phyloP scores from a whole-genome alignment of 2,329 filamentous ascomycete species.

The Hymenoscyphus repandus region DNA sequence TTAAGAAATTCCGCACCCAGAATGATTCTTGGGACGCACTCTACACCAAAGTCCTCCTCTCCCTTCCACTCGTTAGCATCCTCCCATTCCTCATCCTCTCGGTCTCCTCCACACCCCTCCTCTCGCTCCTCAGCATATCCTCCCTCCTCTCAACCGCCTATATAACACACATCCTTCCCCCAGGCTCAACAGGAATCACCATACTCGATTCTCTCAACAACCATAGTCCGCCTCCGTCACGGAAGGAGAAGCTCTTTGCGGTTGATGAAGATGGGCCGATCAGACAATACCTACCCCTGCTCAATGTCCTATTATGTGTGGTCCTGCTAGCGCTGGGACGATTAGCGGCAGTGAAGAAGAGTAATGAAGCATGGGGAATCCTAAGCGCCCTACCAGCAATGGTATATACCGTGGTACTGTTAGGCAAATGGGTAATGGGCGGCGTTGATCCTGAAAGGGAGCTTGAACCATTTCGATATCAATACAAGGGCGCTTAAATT shows the following conservation, averaged over 20 bases:
- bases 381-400: constrained; percentile 49
- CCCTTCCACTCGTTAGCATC: constrained; percentile 51
- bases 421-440: constrained; percentile 61
- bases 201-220: constrained; percentile 41
- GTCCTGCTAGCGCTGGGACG: constrained; percentile 45
- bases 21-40: constrained; percentile 54
- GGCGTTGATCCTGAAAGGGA: constrained; percentile 62
- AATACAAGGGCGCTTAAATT: constrained; percentile 58
- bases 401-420: constrained; percentile 55
- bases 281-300: constrained; percentile 50
- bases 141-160: constrained; percentile 60
- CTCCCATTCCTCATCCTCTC: constrained; percentile 51
- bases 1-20: constrained; percentile 46
- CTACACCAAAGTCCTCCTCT: constrained; percentile 53
- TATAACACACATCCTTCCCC: constrained; percentile 51
- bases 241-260: constrained; percentile 11
- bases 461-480: constrained; percentile 56
- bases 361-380: constrained; percentile 32
- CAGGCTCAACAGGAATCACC: constrained; percentile 48
- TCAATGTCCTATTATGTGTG: constrained; percentile 53
- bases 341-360: constrained; percentile 22
- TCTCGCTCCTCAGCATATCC: constrained; percentile 53
- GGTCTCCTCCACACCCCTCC: constrained; percentile 24
- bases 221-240: not conserved
- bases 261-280: constrained; percentile 40